phyloP scores from a whole-genome alignment of 305 asterid genomes.

The Euphrasia arctica region DNA sequence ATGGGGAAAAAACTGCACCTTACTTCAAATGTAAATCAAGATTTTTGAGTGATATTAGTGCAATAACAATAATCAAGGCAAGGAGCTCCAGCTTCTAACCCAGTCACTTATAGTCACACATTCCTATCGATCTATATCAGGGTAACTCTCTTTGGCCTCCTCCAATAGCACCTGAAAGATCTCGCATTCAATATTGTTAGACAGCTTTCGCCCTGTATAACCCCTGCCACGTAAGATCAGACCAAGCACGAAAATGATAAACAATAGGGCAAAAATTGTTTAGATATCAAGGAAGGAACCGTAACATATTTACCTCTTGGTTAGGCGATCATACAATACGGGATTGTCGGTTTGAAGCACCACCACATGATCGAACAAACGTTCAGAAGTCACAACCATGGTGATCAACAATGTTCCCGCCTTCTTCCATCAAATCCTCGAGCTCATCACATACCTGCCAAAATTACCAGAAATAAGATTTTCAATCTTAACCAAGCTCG shows the following conservation, averaged over 20 bases:
- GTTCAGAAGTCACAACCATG: constrained; percentile 94
- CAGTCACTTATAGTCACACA: constrained; percentile 50
- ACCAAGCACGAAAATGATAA: constrained; percentile 1
- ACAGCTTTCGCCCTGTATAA: constrained; percentile 67
- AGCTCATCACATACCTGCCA: constrained; percentile 93
- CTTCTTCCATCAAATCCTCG: constrained; percentile 87
- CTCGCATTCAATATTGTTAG: constrained; percentile 82
- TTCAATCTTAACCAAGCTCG: no score
- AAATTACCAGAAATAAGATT: neutral
- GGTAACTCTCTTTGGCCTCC: constrained; percentile 90
- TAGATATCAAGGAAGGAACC: constrained; percentile 21
- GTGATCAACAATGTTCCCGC: constrained; percentile 95
- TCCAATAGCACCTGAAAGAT: constrained; percentile 79
- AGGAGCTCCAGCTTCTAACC: constrained; percentile 57
- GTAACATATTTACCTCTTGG: constrained; percentile 50
- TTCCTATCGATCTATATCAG: no score
- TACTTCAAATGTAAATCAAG: no score
- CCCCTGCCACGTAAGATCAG: constrained; percentile 41
- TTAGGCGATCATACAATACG: constrained; percentile 66
- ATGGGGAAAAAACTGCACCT: no score
- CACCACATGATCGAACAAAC: constrained; percentile 82
- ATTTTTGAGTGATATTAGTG: no score
- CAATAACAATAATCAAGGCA: constrained; percentile 28
- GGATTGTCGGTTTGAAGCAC: constrained; percentile 84
- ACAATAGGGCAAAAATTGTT: constrained; percentile 34